Evolutionary conservation across 106 monocot species (phyloP), one percentile per base, ranked within the genome.

Genomic region (Dendrobium catenatum): DNA sequence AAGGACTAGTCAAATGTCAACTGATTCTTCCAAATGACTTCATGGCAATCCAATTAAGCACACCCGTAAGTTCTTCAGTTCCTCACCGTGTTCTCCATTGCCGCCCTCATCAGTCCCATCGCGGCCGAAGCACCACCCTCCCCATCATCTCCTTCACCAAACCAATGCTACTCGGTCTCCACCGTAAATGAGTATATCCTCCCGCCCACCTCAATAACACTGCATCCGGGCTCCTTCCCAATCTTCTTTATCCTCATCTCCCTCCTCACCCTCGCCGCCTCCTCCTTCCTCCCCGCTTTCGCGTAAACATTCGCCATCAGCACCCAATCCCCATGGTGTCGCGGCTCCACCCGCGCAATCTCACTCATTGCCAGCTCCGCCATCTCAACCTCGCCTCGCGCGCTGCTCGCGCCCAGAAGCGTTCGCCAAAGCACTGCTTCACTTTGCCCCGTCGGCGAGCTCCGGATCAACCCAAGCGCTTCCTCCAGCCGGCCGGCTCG

Each of bases 381-480:
- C 11, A 87, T 77, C 68, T 59, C 80, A 11, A 55, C 15, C 9
- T 83, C 80, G 46, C 59, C 29, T 51, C 83, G 70, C 16, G 80
- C 55, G 17, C 81, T 80, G 49, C 83, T 80, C 20, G 87, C 87
- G 56, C 83, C 87, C 67, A 87, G 87, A n/a, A 87, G 42, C 31
- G 87, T 83, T 73, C 87, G 83, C 83, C 83, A 87, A 10, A 87
- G 61, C 11, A 83, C 83, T 18, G 87, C 83, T 80, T 81, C 79
- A 41, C 88, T 86, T 84, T 51, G 83, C 47, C 40, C 83, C 41
- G 44, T 78, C 64, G 18, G 76, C 80, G 80, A 87, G 78, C 44
- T 43, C 55, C 15, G 33, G 41, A 83, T 80, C 33, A 87, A 43
- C 11, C 78, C 55, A 17, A 47, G 83, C 16, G 87, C 83, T 74